phyloP scores from a whole-genome alignment of 257 asterid species.

The Jacaranda mimosifolia region DNA sequence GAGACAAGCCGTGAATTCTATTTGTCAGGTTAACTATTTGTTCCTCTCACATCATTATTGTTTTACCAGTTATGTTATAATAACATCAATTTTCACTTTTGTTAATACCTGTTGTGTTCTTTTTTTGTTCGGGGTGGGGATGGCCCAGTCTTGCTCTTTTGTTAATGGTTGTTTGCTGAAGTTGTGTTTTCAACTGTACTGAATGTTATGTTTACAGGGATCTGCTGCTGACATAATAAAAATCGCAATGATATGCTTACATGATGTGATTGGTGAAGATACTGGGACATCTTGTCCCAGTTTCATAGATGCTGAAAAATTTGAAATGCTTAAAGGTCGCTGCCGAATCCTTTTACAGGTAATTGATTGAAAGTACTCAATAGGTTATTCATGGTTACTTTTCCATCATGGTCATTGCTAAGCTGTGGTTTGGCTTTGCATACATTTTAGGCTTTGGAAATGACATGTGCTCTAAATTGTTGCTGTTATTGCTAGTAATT shows the following conservation, averaged over 20 bases:
- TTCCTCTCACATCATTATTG: conserved; percentile 14
- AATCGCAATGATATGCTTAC: conserved; percentile 85
- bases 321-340: conserved; percentile 80
- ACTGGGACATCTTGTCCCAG: conserved; percentile 54
- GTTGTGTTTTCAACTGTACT: conserved; percentile 22
- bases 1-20: conserved; percentile 98
- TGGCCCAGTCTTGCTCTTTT: not conserved
- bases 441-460: not conserved
- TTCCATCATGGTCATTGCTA: not conserved
- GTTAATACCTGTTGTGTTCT: not conserved
- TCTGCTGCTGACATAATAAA: conserved; percentile 98
- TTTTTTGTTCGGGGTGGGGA: not conserved
- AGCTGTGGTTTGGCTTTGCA: conserved; percentile 13
- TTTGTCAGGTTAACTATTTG: conserved; percentile 77
- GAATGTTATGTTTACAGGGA: conserved; percentile 60
- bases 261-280: conserved; percentile 66
- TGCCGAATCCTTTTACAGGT: conserved; percentile 96
- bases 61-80: conserved; percentile 11
- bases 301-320: conserved; percentile 55
- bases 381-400: conserved; percentile 30
- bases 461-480: conserved; percentile 19
- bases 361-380: conserved; percentile 18
- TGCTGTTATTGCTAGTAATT: not conserved
- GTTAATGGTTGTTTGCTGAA: conserved; percentile 10
- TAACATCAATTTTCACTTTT: conserved; percentile 22